These are phyloP conservation scores for Candida endomychidarum DNA, from an alignment of 805 yeast genomes.

Conservation along the genomic window DNA sequence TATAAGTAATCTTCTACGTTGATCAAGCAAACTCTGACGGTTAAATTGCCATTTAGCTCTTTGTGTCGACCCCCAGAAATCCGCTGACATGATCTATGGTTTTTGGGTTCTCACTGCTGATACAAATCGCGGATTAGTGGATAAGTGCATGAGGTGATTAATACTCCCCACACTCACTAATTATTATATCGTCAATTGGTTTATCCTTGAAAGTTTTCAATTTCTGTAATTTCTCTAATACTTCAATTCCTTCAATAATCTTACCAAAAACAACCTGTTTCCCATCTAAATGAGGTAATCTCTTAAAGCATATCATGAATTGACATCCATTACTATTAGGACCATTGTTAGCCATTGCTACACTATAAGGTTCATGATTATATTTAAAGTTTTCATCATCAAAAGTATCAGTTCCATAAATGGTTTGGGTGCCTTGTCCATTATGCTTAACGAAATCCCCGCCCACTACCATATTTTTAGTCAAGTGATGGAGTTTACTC, in stretches of 20 bases:
- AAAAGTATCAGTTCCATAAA: conserved; percentile 63
- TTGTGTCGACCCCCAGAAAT: conserved; percentile 86
- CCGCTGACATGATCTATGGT: conserved; percentile 90
- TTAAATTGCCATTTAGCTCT: conserved; percentile 79
- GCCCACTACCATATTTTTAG: conserved; percentile 93
- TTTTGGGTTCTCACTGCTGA: too few species aligned
- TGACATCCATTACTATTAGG: conserved; percentile 92
- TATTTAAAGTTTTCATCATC: conserved; percentile 67
- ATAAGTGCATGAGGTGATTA: neutral
- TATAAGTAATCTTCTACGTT: conserved; percentile 41
- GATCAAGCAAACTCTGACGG: conserved; percentile 52
- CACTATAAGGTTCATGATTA: conserved; percentile 77
- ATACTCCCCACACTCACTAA: conserved; percentile 22
- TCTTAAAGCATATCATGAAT: conserved; percentile 80
- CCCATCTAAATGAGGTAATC: conserved; percentile 75
- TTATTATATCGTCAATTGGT: conserved; percentile 16
- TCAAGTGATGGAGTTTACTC: conserved; percentile 93
- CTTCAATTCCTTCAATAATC: conserved; percentile 61
- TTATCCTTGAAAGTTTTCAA: conserved; percentile 7
- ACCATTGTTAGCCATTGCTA: conserved; percentile 92
- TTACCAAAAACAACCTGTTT: conserved; percentile 78
- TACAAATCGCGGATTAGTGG: too few species aligned
- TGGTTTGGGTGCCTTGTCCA: conserved; percentile 91
- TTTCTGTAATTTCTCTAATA: conserved; percentile 53
- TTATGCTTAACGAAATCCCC: conserved; percentile 58